Evolutionary conservation across 2,329 filamentous ascomycete genomes (phyloP), one percentile per base, ranked within the genome.

Genomic region (Pseudocercospora musae): DNA sequence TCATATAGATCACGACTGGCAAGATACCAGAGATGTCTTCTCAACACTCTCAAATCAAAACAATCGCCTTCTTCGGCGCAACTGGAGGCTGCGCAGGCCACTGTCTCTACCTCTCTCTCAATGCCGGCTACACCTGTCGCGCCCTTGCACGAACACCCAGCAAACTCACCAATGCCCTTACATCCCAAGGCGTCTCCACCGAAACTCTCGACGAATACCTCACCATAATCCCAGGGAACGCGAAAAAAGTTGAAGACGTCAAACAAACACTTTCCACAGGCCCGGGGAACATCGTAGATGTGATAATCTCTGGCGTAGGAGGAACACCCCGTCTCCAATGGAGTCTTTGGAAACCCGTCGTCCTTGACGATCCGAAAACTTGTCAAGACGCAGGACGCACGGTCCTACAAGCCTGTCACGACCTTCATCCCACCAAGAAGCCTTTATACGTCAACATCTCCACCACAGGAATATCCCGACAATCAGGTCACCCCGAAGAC

Each of bases 41-140:
- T 25, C 50, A 27, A 58, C 60, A 58, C 60, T 57, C 52, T 49
- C 61, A 48, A 53, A 37, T 54, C 33, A 64, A 65, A 54, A 79
- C 77, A 42, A 69, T 83, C 60, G 80, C 81, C 54, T 83, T 84
- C 73, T 78, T 85, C 64, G 83, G 82, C 57, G 81, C 81, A 27
- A 84, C 82, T 21, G 81, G 80, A 57, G 83, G 81, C 52, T 79
- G 78, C 65, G 76, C 78, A 53, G 74, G 78, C 48, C 70, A 76
- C 25, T 77, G 78, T 44, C 79, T 85, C 20, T 76, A 77, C 20
- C 72, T 73, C 25, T 57, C 62, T 33, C 62, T 68, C n/a, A 62
- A 76, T 27, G 77, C 77, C 2, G 79, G 79, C 50, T 76, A 81
- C 69, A 72, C 73, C 60, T 80, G 78, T 64, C 76, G 75, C 50